Base-by-base conservation (phyloP, 495 filamentous ascomycete species). In the Acidomyces sp. region DNA sequence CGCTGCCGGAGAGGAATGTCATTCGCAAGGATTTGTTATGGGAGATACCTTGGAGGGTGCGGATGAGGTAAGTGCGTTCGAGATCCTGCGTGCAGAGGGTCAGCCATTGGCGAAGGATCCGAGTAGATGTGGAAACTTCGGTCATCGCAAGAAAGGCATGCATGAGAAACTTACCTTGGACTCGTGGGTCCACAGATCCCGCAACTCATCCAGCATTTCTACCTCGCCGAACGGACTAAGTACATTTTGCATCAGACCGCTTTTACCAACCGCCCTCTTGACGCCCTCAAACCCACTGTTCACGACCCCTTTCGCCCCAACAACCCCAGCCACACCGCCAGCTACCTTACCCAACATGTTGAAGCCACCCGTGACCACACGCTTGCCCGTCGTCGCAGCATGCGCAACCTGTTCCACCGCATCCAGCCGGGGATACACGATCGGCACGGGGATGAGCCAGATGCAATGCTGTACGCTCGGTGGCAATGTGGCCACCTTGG, bases 171-270 rank as follows among this genome's bases (percentile, higher is more conserved):
- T 20, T 57, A 78, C 77, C 67, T 97, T 97, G 19, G 78, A 84
- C 38, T 96, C 88, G 56, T 97, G 90, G 13, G 92, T 97, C 90
- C 90, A 97, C 65, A 90, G 78, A 57, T 97, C 92, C 48, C 86
- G 73, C 23, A 97, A 62, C 58, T 95, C 92, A 61, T 97, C 90
- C 37, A 86, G 74, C 16, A 96, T 72, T 56, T 94, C 90, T 36
- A 97, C 78, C 37, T 97, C 90, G n/a, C 90, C 90, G 53, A 97
- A 97, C 18, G 93, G 84, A 60, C 84, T 94, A 20, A 97, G 66
- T 33, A 95, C 82, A 7, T 80, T 77, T 31, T 86, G 85, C 90
- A 97, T 96, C 20, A 97, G 66, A 0, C 90, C 90, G 4, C 72
- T 75, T 60, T 97, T 97, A 13, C 90, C 90, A 13, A 97, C 85